Conservation (phyloP, 202 grass and related monocot genomes). For the Musa balbisiana region DNA sequence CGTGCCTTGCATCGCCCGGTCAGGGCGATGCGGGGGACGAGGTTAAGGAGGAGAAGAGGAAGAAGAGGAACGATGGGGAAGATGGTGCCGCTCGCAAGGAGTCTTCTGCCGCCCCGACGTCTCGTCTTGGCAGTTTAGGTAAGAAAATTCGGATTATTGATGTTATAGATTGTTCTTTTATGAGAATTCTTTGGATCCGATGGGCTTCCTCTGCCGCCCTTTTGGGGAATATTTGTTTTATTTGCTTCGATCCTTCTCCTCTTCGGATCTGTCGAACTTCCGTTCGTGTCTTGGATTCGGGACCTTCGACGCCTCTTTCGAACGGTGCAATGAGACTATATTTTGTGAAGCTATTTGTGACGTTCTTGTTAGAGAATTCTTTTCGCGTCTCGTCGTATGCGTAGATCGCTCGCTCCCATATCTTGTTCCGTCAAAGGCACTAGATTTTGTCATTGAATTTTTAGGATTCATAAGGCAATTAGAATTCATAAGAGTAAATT, state of each 20-base stretch:
- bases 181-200: neutral
- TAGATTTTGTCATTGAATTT: no score
- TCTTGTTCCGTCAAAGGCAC: no score
- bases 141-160: slow-evolving; percentile 4
- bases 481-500: no score
- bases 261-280: neutral
- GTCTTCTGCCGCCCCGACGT: slow-evolving; percentile 22
- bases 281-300: neutral
- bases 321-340: neutral
- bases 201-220: neutral
- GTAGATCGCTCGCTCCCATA: no score
- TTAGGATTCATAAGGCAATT: no score
- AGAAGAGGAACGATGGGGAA: slow-evolving; percentile 26
- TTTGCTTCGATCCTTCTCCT: neutral
- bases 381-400: no score
- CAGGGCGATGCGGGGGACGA: slow-evolving; percentile 4
- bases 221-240: no score
- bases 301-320: neutral
- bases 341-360: no score
- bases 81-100: slow-evolving; percentile 3
- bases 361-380: no score
- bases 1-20: slow-evolving; percentile 51
- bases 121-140: slow-evolving; percentile 29
- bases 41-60: slow-evolving; percentile 12
- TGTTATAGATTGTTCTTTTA: neutral